Evolutionary conservation across 1,139 yeast genomes (phyloP), one percentile per base, ranked within the genome.

Genomic region (Sugiyamaella sp.): DNA sequence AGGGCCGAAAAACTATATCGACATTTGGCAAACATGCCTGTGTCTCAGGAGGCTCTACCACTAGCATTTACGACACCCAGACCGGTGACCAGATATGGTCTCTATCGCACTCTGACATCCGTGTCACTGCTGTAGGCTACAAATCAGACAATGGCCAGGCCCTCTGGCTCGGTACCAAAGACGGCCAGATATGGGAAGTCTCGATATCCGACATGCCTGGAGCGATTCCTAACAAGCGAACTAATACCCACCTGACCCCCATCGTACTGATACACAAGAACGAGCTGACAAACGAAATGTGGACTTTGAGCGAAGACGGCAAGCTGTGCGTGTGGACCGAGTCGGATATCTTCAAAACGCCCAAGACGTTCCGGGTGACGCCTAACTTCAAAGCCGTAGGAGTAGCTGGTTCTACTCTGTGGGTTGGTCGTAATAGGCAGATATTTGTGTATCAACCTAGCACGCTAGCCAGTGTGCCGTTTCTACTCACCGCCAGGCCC

Each of bases 261-360:
- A 53, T 72, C 5, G 65, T 65, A 4, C 53, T 72, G 5, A 65
- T 65, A 8, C 60, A 60, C 10, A 69, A 71, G 14, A 42, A 52
- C n/a, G 58, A 64, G 2, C 59, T 60, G 9, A 62, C 61, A 6
- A 51, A 56, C 16, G 63, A 60, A 9, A 57, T 70, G 50, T 72
- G 75, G 73, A 68, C 75, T 1, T 46, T 74, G 46, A 73, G 74
- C 44, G 74, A 70, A 2, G 75, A 72, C 33, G 78, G 78, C 1
- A 70, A 71, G 44, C 53, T 74, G 1, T 67, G 70, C 51, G 58
- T 71, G 1, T 74, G 78, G 78, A 41, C 54, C 4, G 53, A 52
- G 6, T 57, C 57, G 2, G 60, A 58, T 22, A 48, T 70, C 22
- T 51, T 60, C 14, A 60, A 56, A 12, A 57, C 61, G 2, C 74